Evolutionary conservation across 2,329 filamentous ascomycete genomes (phyloP).

Genomic region (Paecilomyces fulvus): DNA sequence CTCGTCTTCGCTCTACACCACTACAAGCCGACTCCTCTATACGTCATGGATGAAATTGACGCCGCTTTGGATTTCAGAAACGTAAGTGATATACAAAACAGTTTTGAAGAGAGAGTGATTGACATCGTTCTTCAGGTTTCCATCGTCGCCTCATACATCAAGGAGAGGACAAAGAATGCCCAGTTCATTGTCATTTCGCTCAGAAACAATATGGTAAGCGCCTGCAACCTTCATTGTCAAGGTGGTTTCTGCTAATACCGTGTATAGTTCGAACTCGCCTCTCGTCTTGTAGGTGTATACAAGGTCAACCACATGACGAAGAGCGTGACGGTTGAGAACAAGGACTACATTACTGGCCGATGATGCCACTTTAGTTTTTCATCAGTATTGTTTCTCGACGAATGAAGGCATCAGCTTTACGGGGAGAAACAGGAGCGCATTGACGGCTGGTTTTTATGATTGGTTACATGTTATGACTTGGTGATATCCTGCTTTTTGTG

Average conservation of each 20-base stretch:
- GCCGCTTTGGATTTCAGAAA: constrained; percentile 96
- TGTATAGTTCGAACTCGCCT: constrained; percentile 75
- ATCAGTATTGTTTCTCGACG: background rate
- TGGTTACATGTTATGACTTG: background rate
- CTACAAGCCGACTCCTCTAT: constrained; percentile 93
- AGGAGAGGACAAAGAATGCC: constrained; percentile 97
- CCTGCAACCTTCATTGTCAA: background rate
- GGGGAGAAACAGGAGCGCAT: background rate
- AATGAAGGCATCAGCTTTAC: background rate
- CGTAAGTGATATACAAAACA: constrained; percentile 48
- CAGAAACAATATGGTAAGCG: constrained; percentile 79
- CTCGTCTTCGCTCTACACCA: constrained; percentile 97
- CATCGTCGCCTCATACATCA: constrained; percentile 98
- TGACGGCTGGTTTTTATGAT: background rate
- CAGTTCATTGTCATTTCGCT: constrained; percentile 98
- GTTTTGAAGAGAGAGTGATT: constrained; percentile 5
- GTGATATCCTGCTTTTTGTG: background rate
- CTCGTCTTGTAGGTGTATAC: constrained; percentile 90
- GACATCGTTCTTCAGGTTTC: constrained; percentile 56
- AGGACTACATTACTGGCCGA: constrained; percentile 55
- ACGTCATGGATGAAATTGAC: constrained; percentile 99
- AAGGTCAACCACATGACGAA: constrained; percentile 99
- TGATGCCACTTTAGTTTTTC: constrained; percentile 7
- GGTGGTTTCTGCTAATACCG: constrained; percentile 5
- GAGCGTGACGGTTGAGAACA: constrained; percentile 82